Evolutionary conservation across 495 filamentous ascomycete species (phyloP).

Genomic region (Parmelia sp.): DNA sequence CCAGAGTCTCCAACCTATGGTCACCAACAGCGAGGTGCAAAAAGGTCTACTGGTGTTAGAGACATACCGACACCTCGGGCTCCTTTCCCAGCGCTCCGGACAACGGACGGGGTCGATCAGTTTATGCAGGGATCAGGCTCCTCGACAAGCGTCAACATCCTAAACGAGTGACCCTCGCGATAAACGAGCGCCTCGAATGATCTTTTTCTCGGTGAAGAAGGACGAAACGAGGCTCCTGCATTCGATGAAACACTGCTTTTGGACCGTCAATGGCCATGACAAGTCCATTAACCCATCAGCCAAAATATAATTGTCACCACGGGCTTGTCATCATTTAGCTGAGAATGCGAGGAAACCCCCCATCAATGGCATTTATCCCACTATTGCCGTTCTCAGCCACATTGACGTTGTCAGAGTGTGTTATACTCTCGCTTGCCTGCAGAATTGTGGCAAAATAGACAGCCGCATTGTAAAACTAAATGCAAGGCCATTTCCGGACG

Average conservation of each 20-base stretch:
- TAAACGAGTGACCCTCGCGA: background rate
- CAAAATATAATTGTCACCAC: background rate
- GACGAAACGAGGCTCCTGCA: background rate
- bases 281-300: background rate
- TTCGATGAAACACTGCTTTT: background rate
- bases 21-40: background rate
- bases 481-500: background rate
- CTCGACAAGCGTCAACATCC: background rate
- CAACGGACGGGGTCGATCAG: background rate
- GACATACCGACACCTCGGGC: background rate
- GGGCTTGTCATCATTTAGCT: background rate
- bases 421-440: background rate
- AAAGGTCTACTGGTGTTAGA: background rate
- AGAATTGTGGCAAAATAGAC: background rate
- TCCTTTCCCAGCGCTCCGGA: background rate
- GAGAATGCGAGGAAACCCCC: background rate
- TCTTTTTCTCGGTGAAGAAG: background rate
- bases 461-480: background rate
- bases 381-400: background rate
- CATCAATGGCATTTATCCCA: background rate
- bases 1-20: background rate
- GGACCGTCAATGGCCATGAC: background rate
- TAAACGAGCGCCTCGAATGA: background rate
- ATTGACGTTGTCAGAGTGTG: background rate
- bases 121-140: conserved; percentile 5